Conservation (phyloP, 805 yeast species). For the Nakazawaea populi region DNA sequence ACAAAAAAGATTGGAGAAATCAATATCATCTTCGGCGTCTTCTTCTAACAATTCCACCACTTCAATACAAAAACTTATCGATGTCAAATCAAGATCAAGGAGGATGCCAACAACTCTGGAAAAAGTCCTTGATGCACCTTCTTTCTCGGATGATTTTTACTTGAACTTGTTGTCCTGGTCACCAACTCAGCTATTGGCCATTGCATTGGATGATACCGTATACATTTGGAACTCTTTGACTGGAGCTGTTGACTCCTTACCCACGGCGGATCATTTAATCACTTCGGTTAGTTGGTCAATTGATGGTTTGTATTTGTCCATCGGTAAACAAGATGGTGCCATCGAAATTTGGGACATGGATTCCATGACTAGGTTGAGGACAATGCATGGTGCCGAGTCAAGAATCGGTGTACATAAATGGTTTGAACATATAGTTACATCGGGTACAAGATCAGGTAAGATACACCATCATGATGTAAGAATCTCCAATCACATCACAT, state of each 20-base stretch:
- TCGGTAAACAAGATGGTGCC: constrained; percentile 79
- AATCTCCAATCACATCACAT: constrained; percentile 65
- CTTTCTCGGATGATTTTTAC: constrained; percentile 88
- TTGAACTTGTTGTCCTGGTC: constrained; percentile 88
- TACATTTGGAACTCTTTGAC: constrained; percentile 90
- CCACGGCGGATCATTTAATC: constrained; percentile 53
- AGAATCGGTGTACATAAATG: constrained; percentile 83
- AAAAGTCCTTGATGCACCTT: constrained; percentile 94
- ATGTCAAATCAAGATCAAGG: constrained; percentile 64
- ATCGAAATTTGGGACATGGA: constrained; percentile 94
- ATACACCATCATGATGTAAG: constrained; percentile 89
- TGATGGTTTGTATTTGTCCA: constrained; percentile 79
- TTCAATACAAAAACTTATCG: constrained; percentile 26
- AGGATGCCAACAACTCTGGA: constrained; percentile 85
- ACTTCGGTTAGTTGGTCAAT: constrained; percentile 86
- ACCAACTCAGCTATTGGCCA: constrained; percentile 69
- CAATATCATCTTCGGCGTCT: constrained; percentile 23
- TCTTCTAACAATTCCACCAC: constrained; percentile 23
- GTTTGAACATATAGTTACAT: constrained; percentile 73
- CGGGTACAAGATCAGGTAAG: constrained; percentile 85
- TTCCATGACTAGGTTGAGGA: constrained; percentile 63
- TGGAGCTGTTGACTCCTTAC: constrained; percentile 67
- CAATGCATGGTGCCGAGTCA: constrained; percentile 69
- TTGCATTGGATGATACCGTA: constrained; percentile 78
- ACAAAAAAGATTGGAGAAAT: constrained; percentile 66